phyloP scores from a whole-genome alignment of 176 grass and related monocot genomes.

The Carex littledalei region DNA sequence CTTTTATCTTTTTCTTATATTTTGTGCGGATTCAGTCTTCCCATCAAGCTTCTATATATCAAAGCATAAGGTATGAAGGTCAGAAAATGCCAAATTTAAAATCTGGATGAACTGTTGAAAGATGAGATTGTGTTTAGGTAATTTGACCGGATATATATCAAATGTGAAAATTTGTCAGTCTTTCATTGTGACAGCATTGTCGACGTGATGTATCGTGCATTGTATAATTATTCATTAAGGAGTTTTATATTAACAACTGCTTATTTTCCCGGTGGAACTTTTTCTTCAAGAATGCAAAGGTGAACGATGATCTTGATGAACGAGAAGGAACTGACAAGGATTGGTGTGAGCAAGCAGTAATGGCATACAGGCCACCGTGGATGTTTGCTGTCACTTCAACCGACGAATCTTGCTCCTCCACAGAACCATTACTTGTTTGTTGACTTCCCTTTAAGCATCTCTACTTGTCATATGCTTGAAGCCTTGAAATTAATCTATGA shows the following conservation, averaged over 20 bases:
- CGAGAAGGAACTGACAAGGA: slow-evolving; percentile 3
- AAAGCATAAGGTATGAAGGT: neutral
- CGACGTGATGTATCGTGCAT: neutral
- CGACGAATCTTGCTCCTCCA: slow-evolving; percentile 34
- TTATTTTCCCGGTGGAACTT: neutral
- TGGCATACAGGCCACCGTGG: slow-evolving; percentile 59
- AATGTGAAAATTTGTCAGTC: neutral
- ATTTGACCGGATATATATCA: neutral
- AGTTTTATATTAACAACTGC: neutral
- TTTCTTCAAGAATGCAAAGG: slow-evolving; percentile 39
- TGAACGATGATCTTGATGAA: slow-evolving; percentile 50
- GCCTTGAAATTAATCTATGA: neutral
- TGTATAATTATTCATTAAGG: neutral
- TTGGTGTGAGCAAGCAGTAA: slow-evolving; percentile 15
- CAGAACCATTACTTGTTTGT: slow-evolving; percentile 43
- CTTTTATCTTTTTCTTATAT: neutral
- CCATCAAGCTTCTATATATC: neutral
- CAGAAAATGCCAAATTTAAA: too few species aligned
- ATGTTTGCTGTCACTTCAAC: slow-evolving; percentile 33
- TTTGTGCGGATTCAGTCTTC: neutral
- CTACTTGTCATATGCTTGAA: neutral
- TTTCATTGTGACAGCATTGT: neutral
- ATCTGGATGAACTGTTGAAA: too few species aligned
- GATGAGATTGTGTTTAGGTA: neutral
- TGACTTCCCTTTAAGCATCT: neutral